A percentile compares a stretch with the other conserved stretches of the same genome.
phyloP scores from a whole-genome alignment of 768 basidiomycete species.

The Auricularia sp. region DNA sequence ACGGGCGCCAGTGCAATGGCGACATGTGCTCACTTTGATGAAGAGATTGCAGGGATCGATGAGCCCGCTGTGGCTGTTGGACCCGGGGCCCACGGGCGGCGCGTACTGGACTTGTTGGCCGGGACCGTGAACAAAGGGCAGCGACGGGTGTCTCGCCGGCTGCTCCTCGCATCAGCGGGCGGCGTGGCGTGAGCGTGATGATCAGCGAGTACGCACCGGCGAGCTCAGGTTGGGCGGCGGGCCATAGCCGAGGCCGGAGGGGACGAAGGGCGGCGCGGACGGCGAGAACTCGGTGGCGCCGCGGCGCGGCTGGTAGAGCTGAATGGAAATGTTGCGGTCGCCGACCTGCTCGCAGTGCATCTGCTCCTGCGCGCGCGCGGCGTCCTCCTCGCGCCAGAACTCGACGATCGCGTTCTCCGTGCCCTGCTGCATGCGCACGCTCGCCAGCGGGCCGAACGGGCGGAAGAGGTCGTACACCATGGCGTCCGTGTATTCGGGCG shows the following conservation, averaged over 20 bases:
- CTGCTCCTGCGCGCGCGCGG: slow-evolving; percentile 62
- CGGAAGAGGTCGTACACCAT: slow-evolving; percentile 79
- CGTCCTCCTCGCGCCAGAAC: slow-evolving; percentile 84
- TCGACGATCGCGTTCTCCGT: slow-evolving; percentile 75
- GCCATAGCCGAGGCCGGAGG: slow-evolving; percentile 54
- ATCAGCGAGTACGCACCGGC: slow-evolving; percentile 5
- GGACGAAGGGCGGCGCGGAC: slow-evolving; percentile 67
- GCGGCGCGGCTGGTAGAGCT: slow-evolving; percentile 60
- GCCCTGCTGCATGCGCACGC: slow-evolving; percentile 55
- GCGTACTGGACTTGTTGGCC: slow-evolving; percentile 86
- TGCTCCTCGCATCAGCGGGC: slow-evolving; percentile 15
- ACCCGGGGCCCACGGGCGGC: slow-evolving; percentile 63
- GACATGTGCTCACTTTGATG: slow-evolving; percentile 49
- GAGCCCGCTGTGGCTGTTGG: slow-evolving; percentile 72
- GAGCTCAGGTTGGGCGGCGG: slow-evolving; percentile 38
- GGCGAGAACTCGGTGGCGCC: slow-evolving; percentile 57
- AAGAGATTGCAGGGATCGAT: slow-evolving; percentile 88
- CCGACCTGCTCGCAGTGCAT: slow-evolving; percentile 79
- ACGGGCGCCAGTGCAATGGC: neutral
- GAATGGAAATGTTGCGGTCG: slow-evolving; percentile 76
- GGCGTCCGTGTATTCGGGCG: slow-evolving; percentile 52
- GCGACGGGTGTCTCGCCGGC: slow-evolving; percentile 30
- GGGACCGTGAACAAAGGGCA: slow-evolving; percentile 70
- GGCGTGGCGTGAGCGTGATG: neutral
- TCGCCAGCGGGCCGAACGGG: slow-evolving; percentile 73